phyloP scores from a whole-genome alignment of 257 asterid genomes.

The Dorcoceras hygrometricum region DNA sequence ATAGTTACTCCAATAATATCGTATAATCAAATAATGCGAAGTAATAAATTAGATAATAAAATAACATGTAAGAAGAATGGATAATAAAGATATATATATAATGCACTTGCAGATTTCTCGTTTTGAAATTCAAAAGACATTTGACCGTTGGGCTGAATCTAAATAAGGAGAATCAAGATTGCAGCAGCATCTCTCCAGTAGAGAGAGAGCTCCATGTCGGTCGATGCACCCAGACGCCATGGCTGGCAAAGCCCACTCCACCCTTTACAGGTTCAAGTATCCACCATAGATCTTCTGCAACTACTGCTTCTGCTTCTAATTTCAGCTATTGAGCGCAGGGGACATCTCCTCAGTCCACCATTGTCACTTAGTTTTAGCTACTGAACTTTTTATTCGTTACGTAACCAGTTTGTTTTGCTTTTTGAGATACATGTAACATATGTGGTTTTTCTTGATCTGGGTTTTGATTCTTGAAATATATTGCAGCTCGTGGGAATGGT shows the following conservation, averaged over 20 bases:
- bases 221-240: conserved; percentile 57
- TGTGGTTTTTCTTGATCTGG: not conserved
- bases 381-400: not conserved
- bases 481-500: conserved; percentile 83
- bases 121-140: conserved; percentile 31
- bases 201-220: conserved; percentile 13
- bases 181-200: not conserved
- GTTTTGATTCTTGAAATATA: not conserved
- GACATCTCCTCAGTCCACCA: not conserved
- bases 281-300: not conserved
- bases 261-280: conserved; percentile 64
- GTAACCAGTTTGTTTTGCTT: not conserved
- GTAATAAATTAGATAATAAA: not conserved
- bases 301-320: not conserved
- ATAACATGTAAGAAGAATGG: too few relatives aligned
- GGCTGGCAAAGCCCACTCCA: conserved; percentile 99
- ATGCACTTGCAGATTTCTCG: not conserved
- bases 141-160: conserved; percentile 30
- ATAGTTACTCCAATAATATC: too few relatives aligned
- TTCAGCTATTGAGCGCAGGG: not conserved
- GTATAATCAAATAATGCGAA: too few relatives aligned
- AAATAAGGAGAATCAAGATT: not conserved
- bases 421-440: not conserved
- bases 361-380: not conserved
- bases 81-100: too few relatives aligned